phyloP scores from a whole-genome alignment of 192 early-diverging fungal genomes.

The Martensiomyces pterosporus region DNA sequence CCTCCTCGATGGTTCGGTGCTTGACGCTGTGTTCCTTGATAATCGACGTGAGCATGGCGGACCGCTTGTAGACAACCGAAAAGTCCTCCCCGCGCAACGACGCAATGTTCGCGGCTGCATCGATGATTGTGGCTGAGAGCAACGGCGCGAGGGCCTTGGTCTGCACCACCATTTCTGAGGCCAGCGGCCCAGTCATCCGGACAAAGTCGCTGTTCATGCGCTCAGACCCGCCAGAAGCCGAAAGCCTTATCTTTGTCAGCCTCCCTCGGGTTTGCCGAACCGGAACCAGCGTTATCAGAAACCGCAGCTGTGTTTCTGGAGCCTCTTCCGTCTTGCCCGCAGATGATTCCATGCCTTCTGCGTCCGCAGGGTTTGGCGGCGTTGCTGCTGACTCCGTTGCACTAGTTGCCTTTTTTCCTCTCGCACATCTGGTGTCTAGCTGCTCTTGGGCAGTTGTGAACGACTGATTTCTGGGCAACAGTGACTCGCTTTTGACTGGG shows the following conservation, averaged over 20 bases:
- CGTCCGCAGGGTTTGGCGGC: too few relatives aligned
- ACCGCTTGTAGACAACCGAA: slow-evolving; percentile 35
- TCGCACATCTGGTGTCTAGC: too few relatives aligned
- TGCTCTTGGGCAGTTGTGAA: too few relatives aligned
- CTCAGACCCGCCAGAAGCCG: slow-evolving; percentile 26
- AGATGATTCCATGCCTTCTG: too few relatives aligned
- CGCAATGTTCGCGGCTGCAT: slow-evolving; percentile 44
- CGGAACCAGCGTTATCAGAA: slow-evolving; percentile 37
- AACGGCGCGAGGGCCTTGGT: slow-evolving; percentile 25
- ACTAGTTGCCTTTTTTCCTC: too few relatives aligned
- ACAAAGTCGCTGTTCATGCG: slow-evolving; percentile 43
- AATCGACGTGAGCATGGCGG: slow-evolving; percentile 32
- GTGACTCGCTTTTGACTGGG: too few relatives aligned
- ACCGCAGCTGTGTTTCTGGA: too few relatives aligned
- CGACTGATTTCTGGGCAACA: too few relatives aligned
- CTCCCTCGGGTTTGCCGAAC: slow-evolving; percentile 23
- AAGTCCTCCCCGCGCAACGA: slow-evolving; percentile 41
- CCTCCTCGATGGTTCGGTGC: slow-evolving; percentile 10
- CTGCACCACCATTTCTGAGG: slow-evolving; percentile 26
- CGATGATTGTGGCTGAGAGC: slow-evolving; percentile 37
- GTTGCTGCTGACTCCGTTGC: too few relatives aligned
- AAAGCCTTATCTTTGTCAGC: slow-evolving; percentile 30
- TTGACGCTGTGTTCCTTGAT: slow-evolving; percentile 20
- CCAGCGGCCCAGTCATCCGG: slow-evolving; percentile 41
- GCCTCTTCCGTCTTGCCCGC: too few relatives aligned